Percentiles rank a stretch among this genome's conserved stretches.
Conservation (phyloP, 2,329 filamentous ascomycete species). For the Phymatotrichopsis omnivora region DNA sequence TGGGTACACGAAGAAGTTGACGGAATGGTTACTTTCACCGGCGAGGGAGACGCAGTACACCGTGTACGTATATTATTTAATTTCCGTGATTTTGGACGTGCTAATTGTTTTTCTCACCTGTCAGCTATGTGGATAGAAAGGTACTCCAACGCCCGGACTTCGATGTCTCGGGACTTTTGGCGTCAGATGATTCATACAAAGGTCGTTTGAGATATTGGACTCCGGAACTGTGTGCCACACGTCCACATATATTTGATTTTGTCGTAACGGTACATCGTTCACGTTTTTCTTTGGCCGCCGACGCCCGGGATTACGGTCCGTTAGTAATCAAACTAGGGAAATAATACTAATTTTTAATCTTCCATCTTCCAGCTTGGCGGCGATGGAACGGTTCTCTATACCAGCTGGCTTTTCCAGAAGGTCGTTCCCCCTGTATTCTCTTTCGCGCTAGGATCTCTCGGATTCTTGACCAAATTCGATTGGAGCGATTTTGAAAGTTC, state of each 20-base stretch:
- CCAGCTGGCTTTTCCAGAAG: constrained; percentile 92
- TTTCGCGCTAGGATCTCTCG: constrained; percentile 82
- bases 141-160: constrained; percentile 63
- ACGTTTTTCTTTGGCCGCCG: neutral
- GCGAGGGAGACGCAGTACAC: constrained; percentile 56
- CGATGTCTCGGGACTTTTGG: constrained; percentile 57
- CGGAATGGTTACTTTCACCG: constrained; percentile 65
- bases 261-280: constrained; percentile 55
- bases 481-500: constrained; percentile 62
- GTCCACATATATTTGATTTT: constrained; percentile 86
- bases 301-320: constrained; percentile 1
- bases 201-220: constrained; percentile 72
- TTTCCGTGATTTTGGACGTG: neutral
- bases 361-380: constrained; percentile 58
- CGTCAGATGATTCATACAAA: constrained; percentile 47
- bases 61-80: constrained; percentile 44
- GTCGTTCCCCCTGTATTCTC: constrained; percentile 89
- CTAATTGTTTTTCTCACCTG: constrained; percentile 2
- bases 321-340: neutral
- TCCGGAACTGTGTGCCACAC: constrained; percentile 61
- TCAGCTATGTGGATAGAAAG: constrained; percentile 60
- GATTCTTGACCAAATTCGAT: constrained; percentile 94
- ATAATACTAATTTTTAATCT: constrained; percentile 1
- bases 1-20: constrained; percentile 62
- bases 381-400: constrained; percentile 93